Base-by-base conservation (phyloP, 768 basidiomycete genomes). In the Xerocomus brunneocitrinus region DNA sequence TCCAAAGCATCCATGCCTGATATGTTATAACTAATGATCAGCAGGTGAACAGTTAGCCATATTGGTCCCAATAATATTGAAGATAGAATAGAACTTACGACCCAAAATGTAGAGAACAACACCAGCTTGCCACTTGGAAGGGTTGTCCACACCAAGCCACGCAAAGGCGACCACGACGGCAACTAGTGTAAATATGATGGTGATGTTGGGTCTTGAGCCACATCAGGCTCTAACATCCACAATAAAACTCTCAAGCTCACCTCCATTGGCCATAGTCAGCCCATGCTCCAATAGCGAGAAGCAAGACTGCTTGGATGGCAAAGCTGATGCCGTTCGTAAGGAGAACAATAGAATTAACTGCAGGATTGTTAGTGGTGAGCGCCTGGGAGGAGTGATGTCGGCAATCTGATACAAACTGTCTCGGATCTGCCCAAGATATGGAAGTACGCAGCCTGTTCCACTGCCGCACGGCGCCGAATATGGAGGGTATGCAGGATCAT, bases 231-330 rank as follows among this genome's bases (percentile, higher is more conserved):
- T 48, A 16, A 30, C 39, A 14, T 27, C 4, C 12, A 39, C 0
- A 25, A 28, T 24, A 25, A 19, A 50, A 32, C 27, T 28, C 19
- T 30, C 28, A 10, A 12, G 46, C 47, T 40, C 39, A 83, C 85
- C 85, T 85, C 87, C 87, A 89, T 14, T 72, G 70, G n/a, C 89
- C 88, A 65, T 89, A 91, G 65, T 90, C 88, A 0, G 87, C 87
- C 84, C 87, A 89, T 4, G 86, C 84, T 4, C 87, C 88, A 28
- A 90, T 79, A 12, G 78, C 60, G 24, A 89, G 67, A 38, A 91
- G 70, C 14, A 89, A 61, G 14, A 76, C 78, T 0, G 87, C 85
- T 68, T 91, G 88, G 27, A 90, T 76, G 0, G 85, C 86, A 61
- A 89, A 89, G 55, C 84, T 85, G 41, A 91, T 82, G 4, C 89